Base-by-base conservation (phyloP, 441 rosid genomes). In the Gossypium schwendimanii region DNA sequence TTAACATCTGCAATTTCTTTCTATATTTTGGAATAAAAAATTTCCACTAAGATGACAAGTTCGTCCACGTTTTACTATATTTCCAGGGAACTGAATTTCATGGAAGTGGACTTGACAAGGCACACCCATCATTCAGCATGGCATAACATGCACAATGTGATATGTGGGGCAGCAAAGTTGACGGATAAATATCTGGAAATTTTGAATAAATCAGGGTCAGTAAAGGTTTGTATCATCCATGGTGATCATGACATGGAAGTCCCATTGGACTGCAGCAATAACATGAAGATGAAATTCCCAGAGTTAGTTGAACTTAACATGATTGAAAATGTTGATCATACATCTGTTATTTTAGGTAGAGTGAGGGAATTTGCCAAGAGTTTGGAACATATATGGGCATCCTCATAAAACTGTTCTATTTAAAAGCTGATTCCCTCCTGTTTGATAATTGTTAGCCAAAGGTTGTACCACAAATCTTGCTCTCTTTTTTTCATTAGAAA, bases 51-150 rank as follows among this genome's bases (percentile, higher is more conserved):
- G 8, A 33, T 33, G 39, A 52, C 57, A 69, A 9, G 31, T 54
- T 69, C 8, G 17, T 23, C 52, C 24, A 0, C 14, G 39, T 55
- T 71, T 49, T 31, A 44, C 11, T 31, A 20, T 9, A 54, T 20
- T 67, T 63, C 26, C 69, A 89, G 87, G 79, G 88, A 84, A 12
- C 78, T 93, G 17, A 83, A 78, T 63, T 84, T 84, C 70, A 28
- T 68, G 76, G n/a, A 68, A 14, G 39, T 49, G n/a, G 91, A 89
- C 79, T 17, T 89, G 55, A 83, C 89, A 0, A 86, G 81, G 83
- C 97, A 91, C 79, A 89, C 94, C 4, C 98, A 93, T 75, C 88
- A 79, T 73, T 89, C 98, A 0, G 95, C 89, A 17, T 93, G 91
- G 94, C 92, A 88, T 20, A 84, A 86, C 47, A 84, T 89, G 97